Evolutionary conservation across 495 filamentous ascomycete species (phyloP), one percentile per base, ranked within the genome.

Genomic region (Annulohypoxylon maeteangense): DNA sequence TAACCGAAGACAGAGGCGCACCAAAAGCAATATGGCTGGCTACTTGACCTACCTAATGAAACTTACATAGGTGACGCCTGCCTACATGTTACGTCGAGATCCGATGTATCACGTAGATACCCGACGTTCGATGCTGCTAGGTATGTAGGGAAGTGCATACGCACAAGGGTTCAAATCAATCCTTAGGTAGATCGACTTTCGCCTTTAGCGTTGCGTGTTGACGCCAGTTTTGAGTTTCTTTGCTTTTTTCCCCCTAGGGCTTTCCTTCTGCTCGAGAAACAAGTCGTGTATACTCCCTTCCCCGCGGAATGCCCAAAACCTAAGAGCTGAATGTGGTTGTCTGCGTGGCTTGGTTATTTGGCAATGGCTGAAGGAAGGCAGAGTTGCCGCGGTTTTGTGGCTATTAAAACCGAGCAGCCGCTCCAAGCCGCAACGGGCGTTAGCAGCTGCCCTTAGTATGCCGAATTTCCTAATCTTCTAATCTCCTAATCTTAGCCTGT

Each of bases 61-160:
- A 36, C 51, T 14, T 55, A 57, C 50, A 47, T 51, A n/a, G 29
- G 18, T 54, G 6, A 40, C 48, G 29, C 38, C 7, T 62, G 32
- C 42, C 40, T 69, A 63, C 42, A 48, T 63, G 53, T 44, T 51
- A 54, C 50, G 58, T 48, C 57, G 31, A 50, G 20, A 20, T 25
- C 60, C 51, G 59, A 63, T 51, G 59, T 59, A 64, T 51, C 48
- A 64, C 42, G 67, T 45, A 58, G 48, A 57, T 64, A 69, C 59
- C 67, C 59, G 67, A 51, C 14, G 44, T 58, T 25, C 36, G 29
- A 62, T 59, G 54, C 34, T 44, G 27, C 27, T 29, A 6, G 16
- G 25, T 34, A 56, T 16, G n/a, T n/a, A 3, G 23, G 59, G 38
- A 42, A 47, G 38, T 36, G 50, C 14, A 40, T 34, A 62, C 67